phyloP scores from a whole-genome alignment of 257 asterid species.

The Misopates orontium region DNA sequence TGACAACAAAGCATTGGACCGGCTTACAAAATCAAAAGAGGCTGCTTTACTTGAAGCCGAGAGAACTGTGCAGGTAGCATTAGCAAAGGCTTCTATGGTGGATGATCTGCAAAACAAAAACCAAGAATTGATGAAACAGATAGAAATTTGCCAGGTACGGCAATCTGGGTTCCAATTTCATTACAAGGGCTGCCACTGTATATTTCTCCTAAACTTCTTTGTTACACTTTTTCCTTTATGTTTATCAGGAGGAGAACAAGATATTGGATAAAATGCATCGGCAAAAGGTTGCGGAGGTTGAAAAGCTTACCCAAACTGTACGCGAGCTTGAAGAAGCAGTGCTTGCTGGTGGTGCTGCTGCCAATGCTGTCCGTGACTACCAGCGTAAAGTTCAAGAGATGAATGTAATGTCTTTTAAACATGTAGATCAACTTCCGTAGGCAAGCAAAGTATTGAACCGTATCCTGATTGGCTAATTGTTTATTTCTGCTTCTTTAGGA shows the following conservation, averaged over 20 bases:
- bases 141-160: conserved; percentile 90
- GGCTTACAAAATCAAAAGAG: conserved; percentile 96
- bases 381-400: conserved; percentile 99
- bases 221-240: conserved; percentile 14
- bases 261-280: conserved; percentile 93
- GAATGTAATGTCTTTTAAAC: conserved; percentile 56
- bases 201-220: conserved; percentile 14
- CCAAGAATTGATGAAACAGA: conserved; percentile 97
- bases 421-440: conserved; percentile 3
- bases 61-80: conserved; percentile 88
- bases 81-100: conserved; percentile 98
- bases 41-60: conserved; percentile 96
- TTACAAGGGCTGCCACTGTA: conserved; percentile 12
- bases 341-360: conserved; percentile 99
- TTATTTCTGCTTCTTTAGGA: conserved; percentile 48
- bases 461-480: conserved; percentile 16
- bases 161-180: conserved; percentile 11
- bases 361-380: conserved; percentile 97
- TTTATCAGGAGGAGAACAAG: conserved; percentile 87
- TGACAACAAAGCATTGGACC: conserved; percentile 92
- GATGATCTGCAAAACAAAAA: conserved; percentile 98
- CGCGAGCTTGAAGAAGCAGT: conserved; percentile 99
- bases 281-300: conserved; percentile 97
- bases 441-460: conserved; percentile 19
- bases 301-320: conserved; percentile 93